Conservation (phyloP, 768 basidiomycete genomes). For the Omphalotus guepiniiformis region DNA sequence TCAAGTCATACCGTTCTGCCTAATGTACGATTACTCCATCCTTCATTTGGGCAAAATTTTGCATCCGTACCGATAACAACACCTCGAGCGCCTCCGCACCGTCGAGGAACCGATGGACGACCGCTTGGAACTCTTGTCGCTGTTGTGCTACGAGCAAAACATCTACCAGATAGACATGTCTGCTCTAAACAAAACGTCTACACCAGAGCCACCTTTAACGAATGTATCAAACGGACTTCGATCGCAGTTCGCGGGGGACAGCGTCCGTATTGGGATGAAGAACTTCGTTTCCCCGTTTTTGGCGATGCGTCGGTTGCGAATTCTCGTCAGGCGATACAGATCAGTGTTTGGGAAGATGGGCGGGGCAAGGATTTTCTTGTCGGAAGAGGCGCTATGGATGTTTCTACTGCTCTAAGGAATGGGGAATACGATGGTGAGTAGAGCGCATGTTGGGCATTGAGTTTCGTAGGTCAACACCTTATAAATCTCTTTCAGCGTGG, state of each 20-base stretch:
- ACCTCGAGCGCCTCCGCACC: too few relatives aligned
- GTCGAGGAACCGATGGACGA: background rate
- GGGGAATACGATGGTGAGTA: background rate
- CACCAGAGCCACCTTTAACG: background rate
- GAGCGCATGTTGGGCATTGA: background rate
- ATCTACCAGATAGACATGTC: slow-evolving; percentile 3
- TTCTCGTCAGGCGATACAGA: background rate
- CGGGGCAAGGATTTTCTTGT: background rate
- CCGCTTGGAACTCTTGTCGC: background rate
- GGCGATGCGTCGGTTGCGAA: background rate
- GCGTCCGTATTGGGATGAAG: background rate
- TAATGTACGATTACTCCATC: too few relatives aligned
- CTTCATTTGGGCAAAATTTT: too few relatives aligned
- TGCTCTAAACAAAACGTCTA: slow-evolving; percentile 1
- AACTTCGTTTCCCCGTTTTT: background rate
- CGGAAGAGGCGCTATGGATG: background rate
- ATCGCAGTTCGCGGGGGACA: background rate
- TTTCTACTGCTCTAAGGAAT: background rate
- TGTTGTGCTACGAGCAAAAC: background rate
- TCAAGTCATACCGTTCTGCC: too few relatives aligned
- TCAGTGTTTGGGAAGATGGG: background rate
- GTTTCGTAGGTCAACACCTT: background rate
- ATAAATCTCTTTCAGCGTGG: background rate
- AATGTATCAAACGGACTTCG: background rate
- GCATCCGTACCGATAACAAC: too few relatives aligned